phyloP scores from a whole-genome alignment of 768 basidiomycete genomes.

The Tubosaeta sp. region DNA sequence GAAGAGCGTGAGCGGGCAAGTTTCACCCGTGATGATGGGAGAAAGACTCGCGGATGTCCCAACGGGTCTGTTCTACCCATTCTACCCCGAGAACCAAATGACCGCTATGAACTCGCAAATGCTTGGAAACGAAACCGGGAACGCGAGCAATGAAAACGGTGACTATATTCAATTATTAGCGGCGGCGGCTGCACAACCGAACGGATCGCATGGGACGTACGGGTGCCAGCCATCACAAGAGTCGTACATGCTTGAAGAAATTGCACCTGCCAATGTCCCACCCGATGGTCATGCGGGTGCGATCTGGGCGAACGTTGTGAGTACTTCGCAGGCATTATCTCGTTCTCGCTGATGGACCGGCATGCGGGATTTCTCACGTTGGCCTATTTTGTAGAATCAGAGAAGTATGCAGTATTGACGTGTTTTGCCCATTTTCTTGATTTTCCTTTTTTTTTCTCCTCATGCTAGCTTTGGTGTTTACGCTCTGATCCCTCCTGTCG shows the following conservation, averaged over 20 bases:
- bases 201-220: constrained; percentile 47
- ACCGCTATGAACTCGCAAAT: constrained; percentile 16
- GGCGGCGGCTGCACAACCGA: constrained; percentile 54
- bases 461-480: constrained; percentile 2
- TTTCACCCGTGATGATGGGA: constrained; percentile 21
- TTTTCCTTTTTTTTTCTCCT: neutral
- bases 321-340: constrained; percentile 28
- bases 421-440: neutral
- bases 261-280: constrained; percentile 38
- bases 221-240: constrained; percentile 56
- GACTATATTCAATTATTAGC: constrained; percentile 56
- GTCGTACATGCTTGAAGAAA: constrained; percentile 68
- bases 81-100: constrained; percentile 57
- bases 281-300: constrained; percentile 29
- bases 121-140: constrained; percentile 19
- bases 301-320: constrained; percentile 45
- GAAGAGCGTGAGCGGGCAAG: constrained; percentile 19
- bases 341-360: constrained; percentile 31
- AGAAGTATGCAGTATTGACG: constrained; percentile 22
- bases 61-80: constrained; percentile 69
- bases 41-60: constrained; percentile 62
- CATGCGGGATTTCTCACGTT: constrained; percentile 1
- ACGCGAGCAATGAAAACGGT: constrained; percentile 15
- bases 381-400: constrained; percentile 18
- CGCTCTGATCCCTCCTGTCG: neutral